Base-by-base conservation (phyloP, 371 early-diverging fungal genomes). In the Blakeslea trispora region DNA sequence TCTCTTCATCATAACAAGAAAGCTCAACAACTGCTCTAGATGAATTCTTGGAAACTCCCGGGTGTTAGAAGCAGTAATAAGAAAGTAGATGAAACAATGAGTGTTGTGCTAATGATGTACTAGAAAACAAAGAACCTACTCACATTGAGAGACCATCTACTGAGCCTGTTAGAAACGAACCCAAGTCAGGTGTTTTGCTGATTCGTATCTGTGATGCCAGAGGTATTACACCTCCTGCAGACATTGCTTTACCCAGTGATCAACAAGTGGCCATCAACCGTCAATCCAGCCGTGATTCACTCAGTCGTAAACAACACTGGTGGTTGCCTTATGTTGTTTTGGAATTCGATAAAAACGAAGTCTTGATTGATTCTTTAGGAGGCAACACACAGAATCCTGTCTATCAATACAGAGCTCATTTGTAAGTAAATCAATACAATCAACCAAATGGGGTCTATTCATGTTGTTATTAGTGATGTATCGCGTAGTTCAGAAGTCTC, bases 291-390 rank as follows among this genome's bases (percentile, higher is more conserved):
- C 83, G 85, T 62, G 88, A 90, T 53, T 86, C 88, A 10, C 74
- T 85, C 14, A 83, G 81, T 61, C 85, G 87, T 63, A 91, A 86
- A 61, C 85, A 85, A 31, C 75, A 80, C 42, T 86, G 90, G 80
- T 86, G 88, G 84, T 64, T 91, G 18, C 95, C 93, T 5, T 95
- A 93, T 65, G 88, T 86, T 18, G 94, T 95, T 7, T 74, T 94
- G 19, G 94, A 94, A 75, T 94, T 94, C 59, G 96, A 95, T 76
- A 92, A 92, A 84, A 94, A 94, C 69, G 94, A 94, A 73, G 81
- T 92, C 39, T 77, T 92, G 55, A 90, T 91, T 37, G 85, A 90
- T 64, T 88, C 92, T 21, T 74, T 87, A 14, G 91, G 87, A 31
- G 89, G 89, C 24, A 89, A 88, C 60, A 74, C 87, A 48, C 70